Evolutionary conservation across 257 asterid genomes (phyloP), one percentile per base, ranked within the genome.

Genomic region (Eucommia ulmoides): DNA sequence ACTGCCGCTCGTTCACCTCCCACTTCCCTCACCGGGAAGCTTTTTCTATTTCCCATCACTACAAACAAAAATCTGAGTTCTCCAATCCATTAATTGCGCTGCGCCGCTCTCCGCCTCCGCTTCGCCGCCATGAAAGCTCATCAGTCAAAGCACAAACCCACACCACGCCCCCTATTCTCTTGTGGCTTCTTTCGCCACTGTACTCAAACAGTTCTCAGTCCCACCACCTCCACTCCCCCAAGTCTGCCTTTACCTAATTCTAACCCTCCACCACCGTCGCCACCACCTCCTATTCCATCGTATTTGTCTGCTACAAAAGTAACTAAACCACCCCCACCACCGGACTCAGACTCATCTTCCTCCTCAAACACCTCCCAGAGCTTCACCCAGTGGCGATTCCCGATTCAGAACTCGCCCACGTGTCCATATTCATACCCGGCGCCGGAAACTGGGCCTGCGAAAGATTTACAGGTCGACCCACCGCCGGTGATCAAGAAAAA

Each of bases 141-240:
- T 41, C 83, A 76, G n/a, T 62, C 76, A 1, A 84, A 84, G 77
- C 82, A 76, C 35, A 84, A 81, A 60, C 60, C 84, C 20, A 62
- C 79, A 21, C 74, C 83, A 19, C 74, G 83, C 9, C 73, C 66
- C 23, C 73, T 77, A 0, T 84, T 81, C 20, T 78, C 93, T 1
- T 84, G 95, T 20, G 89, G 74, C 1, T 79, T 84, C 64, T 84
- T 84, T 49, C 89, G 95, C 60, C 78, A 77, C 12, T 84, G 95
- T 66, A 74, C 91, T 24, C 87, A 79, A 52, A 74, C 79, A 1
- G 84, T 67, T 23, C 87, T 76, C 48, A 76, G 93, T 41, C 95
- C 95, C 48, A 84, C 89, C 51, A 76, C 82, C 74, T 26, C 82
- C 56, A 74, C 85, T 7, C 79, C 93, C 0, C 95, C 93, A n/a